Base-by-base conservation (phyloP, 1,284 basidiomycete species). In the Cerioporus squamosus region DNA sequence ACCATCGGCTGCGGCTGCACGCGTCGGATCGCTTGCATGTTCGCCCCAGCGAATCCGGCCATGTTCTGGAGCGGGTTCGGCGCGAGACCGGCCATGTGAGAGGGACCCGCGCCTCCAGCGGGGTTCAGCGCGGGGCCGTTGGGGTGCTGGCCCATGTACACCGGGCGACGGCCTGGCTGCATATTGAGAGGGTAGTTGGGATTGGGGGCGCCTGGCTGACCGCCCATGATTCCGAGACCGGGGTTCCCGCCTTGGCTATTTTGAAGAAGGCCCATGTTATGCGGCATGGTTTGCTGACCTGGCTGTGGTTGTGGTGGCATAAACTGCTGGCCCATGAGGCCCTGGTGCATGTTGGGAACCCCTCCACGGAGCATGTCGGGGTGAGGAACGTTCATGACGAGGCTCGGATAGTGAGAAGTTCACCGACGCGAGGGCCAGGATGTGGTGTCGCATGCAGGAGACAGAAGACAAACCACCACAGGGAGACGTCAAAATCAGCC, bases 1-100 rank as follows among this genome's bases (percentile, higher is more conserved):
- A 36, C 33, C 33, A 82, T 69, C 44, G 81, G 78, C 68, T 87
- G 84, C 22, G 84, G 83, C 63, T 75, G 71, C 20, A 80, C 79
- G 67, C 84, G 80, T 62, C 85, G 79, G 56, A 79, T 69, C n/a
- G 26, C 26, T 46, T 60, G 66, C 50, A 82, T 76, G 67, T 75
- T 72, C 12, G 40, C 54, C 64, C 69, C 70, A 60, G 75, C 67
- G 67, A 81, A 82, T 24, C 50, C 56, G 53, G 65, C 68, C 70
- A 80, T 76, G 65, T 67, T 60, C 60, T 71, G 74, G 58, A 76
- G 67, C 59, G 74, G 71, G 59, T 67, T 71, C 57, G 74, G 73
- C 51, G 68, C 72, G 59, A 79, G 70, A 18, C 74, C 73, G 48
- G 73, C 65, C 68, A 81, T 76, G 64, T 77, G 77, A 18, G 76